These are phyloP conservation scores for Crepidotus sp. DNA, from an alignment of 1,284 basidiomycete genomes.

Conservation along the genomic window DNA sequence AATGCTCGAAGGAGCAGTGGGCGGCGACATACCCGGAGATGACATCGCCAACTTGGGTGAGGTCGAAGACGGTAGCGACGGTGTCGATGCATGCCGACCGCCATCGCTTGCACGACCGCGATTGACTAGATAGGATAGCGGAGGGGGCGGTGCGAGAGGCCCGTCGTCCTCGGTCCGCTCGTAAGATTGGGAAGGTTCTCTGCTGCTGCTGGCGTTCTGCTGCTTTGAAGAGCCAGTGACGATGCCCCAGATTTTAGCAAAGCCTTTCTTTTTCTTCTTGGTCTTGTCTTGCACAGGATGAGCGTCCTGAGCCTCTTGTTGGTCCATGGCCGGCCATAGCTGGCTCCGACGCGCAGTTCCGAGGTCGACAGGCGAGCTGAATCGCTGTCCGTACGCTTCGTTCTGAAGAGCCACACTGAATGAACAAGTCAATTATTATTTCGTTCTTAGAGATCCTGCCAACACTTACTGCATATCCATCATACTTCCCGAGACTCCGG, in stretches of 20 bases:
- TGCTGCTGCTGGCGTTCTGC: slow-evolving; percentile 23
- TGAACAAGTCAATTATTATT: slow-evolving; percentile 14
- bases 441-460: slow-evolving; percentile 8
- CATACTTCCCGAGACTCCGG: slow-evolving; percentile 79
- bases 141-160: slow-evolving; percentile 77
- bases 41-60: slow-evolving; percentile 47
- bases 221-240: slow-evolving; percentile 55
- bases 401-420: slow-evolving; percentile 65
- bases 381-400: slow-evolving; percentile 37
- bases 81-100: slow-evolving; percentile 56
- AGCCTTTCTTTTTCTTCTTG: slow-evolving; percentile 71
- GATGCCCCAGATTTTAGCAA: slow-evolving; percentile 78
- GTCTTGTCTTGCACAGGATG: slow-evolving; percentile 29
- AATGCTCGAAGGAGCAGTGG: slow-evolving; percentile 63
- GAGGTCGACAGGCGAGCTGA: slow-evolving; percentile 36
- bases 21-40: slow-evolving; percentile 51
- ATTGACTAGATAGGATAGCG: slow-evolving; percentile 74
- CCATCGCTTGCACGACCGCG: slow-evolving; percentile 44
- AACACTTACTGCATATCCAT: slow-evolving; percentile 85
- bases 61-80: slow-evolving; percentile 50
- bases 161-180: slow-evolving; percentile 54
- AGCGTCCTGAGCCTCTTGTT: slow-evolving; percentile 24
- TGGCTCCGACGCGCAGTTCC: slow-evolving; percentile 44
- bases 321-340: slow-evolving; percentile 41
- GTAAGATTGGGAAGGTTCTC: slow-evolving; percentile 31